Evolutionary conservation across 202 grass and related monocot species (phyloP).

Genomic region (Musa balbisiana): DNA sequence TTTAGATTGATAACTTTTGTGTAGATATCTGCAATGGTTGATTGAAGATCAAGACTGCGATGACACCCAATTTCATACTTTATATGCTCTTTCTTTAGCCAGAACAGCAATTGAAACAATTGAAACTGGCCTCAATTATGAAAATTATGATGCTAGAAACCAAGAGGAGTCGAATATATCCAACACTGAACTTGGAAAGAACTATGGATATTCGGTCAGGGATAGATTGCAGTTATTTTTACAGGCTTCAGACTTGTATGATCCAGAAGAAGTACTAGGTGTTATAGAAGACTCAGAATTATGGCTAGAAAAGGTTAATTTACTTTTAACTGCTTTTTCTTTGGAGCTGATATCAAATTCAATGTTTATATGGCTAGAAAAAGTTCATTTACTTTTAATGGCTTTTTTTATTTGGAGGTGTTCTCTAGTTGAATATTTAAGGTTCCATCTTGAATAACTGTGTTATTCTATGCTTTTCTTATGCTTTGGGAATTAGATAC

Average conservation of each 20-base stretch:
- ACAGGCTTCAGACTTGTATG: slow-evolving; percentile 88
- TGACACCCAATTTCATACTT: slow-evolving; percentile 81
- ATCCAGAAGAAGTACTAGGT: slow-evolving; percentile 90
- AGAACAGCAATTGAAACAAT: slow-evolving; percentile 66
- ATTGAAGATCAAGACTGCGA: slow-evolving; percentile 83
- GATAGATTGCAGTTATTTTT: slow-evolving; percentile 93
- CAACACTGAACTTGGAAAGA: slow-evolving; percentile 32
- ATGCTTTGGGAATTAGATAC: too few species aligned
- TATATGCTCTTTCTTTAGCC: slow-evolving; percentile 69
- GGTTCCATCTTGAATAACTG: background rate
- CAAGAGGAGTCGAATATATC: slow-evolving; percentile 23
- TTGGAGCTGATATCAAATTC: too few species aligned
- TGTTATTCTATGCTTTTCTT: too few species aligned
- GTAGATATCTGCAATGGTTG: slow-evolving; percentile 94
- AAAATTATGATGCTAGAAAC: slow-evolving; percentile 22
- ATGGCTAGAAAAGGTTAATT: slow-evolving; percentile 90
- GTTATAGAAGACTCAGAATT: slow-evolving; percentile 81
- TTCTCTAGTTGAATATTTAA: slow-evolving; percentile 20
- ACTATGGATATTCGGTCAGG: slow-evolving; percentile 47
- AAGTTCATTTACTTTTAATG: slow-evolving; percentile 29
- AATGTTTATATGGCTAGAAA: slow-evolving; percentile 66
- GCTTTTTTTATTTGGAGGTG: background rate
- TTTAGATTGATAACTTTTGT: background rate
- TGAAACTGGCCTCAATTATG: slow-evolving; percentile 22
- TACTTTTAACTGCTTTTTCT: background rate